Percentiles rank a stretch among this genome's conserved stretches.
phyloP scores from a whole-genome alignment of 225 moss, liverwort and hornwort species.

The Anthoceros angustus region DNA sequence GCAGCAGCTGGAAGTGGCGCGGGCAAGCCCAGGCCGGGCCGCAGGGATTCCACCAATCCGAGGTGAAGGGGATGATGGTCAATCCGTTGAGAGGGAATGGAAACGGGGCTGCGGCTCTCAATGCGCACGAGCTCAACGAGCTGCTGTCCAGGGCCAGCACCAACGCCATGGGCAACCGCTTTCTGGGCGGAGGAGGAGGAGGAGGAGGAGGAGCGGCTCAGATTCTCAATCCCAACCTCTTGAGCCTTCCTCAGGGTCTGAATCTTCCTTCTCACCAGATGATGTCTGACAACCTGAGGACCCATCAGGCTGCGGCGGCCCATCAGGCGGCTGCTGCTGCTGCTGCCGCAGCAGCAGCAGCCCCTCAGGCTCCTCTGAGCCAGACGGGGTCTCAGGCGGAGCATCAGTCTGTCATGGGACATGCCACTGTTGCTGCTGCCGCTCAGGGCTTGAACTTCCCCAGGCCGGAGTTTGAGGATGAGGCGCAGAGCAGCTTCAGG shows the following conservation, averaged over 20 bases:
- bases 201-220: background rate
- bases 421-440: constrained; percentile 9
- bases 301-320: background rate
- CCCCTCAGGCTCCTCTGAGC: too few relatives aligned
- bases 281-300: constrained; percentile 1
- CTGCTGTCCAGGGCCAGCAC: background rate
- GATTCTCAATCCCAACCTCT: background rate
- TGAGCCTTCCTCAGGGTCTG: background rate
- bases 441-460: constrained; percentile 9
- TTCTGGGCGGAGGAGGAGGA: background rate
- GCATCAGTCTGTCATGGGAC: constrained; percentile 5
- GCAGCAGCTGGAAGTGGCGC: background rate
- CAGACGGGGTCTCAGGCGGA: background rate
- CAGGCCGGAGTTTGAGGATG: constrained; percentile 43
- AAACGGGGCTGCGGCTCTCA: background rate
- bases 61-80: background rate
- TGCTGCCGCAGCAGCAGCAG: background rate
- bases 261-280: background rate
- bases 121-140: background rate
- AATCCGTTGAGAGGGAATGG: background rate
- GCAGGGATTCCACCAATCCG: background rate
- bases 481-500: constrained; percentile 59
- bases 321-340: background rate
- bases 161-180: background rate
- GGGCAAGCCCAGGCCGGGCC: background rate